phyloP scores from a whole-genome alignment of 139 green algal species.

The Pleodorina starrii region DNA sequence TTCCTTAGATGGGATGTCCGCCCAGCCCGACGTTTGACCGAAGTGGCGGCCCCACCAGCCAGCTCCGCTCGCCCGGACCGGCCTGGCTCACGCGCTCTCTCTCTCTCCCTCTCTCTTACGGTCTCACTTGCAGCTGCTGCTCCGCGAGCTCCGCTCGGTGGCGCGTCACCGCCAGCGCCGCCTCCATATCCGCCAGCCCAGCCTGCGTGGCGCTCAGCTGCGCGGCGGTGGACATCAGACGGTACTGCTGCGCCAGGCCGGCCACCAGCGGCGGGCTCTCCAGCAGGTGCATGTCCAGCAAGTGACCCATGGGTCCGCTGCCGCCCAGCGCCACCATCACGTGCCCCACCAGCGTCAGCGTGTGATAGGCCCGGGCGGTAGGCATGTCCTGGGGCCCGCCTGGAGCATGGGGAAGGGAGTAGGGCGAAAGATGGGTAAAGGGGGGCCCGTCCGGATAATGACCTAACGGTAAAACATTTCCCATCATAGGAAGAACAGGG shows the following conservation, averaged over 20 bases:
- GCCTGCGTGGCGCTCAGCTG: slow-evolving; percentile 47
- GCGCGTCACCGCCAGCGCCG: slow-evolving; percentile 18
- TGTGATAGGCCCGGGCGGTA: slow-evolving; percentile 58
- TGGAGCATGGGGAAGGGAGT: too few relatives aligned
- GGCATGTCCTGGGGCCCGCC: slow-evolving; percentile 52
- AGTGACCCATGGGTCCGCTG: slow-evolving; percentile 31
- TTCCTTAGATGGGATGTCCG: too few relatives aligned
- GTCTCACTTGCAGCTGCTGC: slow-evolving; percentile 56
- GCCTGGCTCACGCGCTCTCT: background rate
- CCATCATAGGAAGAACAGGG: too few relatives aligned
- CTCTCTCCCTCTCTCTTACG: too few relatives aligned
- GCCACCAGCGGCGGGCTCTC: slow-evolving; percentile 53
- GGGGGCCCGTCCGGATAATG: too few relatives aligned
- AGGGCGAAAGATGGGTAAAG: too few relatives aligned
- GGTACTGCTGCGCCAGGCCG: slow-evolving; percentile 54
- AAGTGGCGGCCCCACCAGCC: too few relatives aligned
- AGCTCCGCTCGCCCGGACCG: too few relatives aligned
- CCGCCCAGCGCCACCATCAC: slow-evolving; percentile 63
- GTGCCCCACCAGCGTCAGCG: slow-evolving; percentile 52
- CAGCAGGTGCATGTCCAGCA: slow-evolving; percentile 57
- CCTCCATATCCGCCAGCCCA: slow-evolving; percentile 2
- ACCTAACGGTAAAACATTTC: too few relatives aligned
- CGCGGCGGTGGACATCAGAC: slow-evolving; percentile 14
- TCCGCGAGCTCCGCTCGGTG: slow-evolving; percentile 31
- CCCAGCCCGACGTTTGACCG: too few relatives aligned